Evolutionary conservation across 2,329 filamentous ascomycete species (phyloP).

Genomic region (Fusarium subtropicale): DNA sequence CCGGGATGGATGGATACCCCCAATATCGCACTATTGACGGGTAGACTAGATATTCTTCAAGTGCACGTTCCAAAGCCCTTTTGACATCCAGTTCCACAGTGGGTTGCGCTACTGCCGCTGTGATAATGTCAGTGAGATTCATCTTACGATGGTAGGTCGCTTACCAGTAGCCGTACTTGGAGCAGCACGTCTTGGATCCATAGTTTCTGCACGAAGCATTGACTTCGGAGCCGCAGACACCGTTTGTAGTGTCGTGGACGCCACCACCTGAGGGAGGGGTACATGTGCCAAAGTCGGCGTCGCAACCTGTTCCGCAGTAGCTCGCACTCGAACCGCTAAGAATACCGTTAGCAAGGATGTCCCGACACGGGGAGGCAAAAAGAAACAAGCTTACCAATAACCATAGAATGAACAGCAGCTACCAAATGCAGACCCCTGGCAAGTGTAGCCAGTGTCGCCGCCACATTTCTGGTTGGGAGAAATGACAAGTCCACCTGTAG

Average conservation of each 20-base stretch:
- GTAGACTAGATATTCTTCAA: neutral
- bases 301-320: conserved; percentile 56
- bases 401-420: conserved; percentile 57
- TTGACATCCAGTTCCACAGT: conserved; percentile 54
- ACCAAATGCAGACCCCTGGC: conserved; percentile 52
- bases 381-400: conserved; percentile 51
- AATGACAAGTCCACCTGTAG: conserved; percentile 40
- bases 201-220: conserved; percentile 51
- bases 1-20: neutral
- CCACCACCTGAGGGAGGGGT: conserved; percentile 34
- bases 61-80: conserved; percentile 49
- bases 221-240: conserved; percentile 51
- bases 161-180: conserved; percentile 53
- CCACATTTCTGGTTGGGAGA: conserved; percentile 55
- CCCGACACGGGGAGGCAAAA: neutral
- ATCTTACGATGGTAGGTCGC: conserved; percentile 9
- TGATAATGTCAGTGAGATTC: conserved; percentile 10
- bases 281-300: conserved; percentile 52
- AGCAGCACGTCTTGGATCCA: conserved; percentile 53
- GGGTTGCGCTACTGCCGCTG: conserved; percentile 46
- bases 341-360: conserved; percentile 19
- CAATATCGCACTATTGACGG: neutral
- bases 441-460: conserved; percentile 51
- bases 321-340: conserved; percentile 48
- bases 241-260: conserved; percentile 52